Conservation (phyloP, 2,329 filamentous ascomycete genomes). For the Pseudocercospora eumusae region DNA sequence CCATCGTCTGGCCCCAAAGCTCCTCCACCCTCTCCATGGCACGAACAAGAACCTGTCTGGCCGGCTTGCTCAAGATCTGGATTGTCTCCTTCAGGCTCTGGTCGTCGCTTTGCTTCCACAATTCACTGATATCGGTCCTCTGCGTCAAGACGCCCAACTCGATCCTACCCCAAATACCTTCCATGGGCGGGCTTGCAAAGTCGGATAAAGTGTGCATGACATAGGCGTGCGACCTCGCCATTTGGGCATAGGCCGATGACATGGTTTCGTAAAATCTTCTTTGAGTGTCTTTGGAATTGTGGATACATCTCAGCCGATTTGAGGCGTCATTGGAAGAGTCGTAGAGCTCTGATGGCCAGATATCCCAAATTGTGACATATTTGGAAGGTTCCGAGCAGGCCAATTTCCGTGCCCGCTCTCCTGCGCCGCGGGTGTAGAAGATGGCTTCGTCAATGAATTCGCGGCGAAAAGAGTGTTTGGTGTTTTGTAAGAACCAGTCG, state of each 20-base stretch:
- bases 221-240: neutral
- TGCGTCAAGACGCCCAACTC: constrained; percentile 2
- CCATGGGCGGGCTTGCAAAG: constrained; percentile 7
- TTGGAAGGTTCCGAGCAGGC: neutral
- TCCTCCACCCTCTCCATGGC: neutral
- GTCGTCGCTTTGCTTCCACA: constrained; percentile 1
- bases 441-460: constrained; percentile 5
- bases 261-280: constrained; percentile 5
- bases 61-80: neutral
- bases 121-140: neutral
- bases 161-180: constrained; percentile 7
- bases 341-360: constrained; percentile 9
- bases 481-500: constrained; percentile 7
- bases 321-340: neutral
- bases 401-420: neutral
- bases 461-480: neutral
- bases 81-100: neutral
- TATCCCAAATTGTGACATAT: constrained; percentile 11
- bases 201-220: constrained; percentile 5
- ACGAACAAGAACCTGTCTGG: neutral
- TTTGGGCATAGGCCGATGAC: constrained; percentile 5
- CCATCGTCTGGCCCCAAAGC: neutral
- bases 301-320: constrained; percentile 3
- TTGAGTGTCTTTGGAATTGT: neutral
- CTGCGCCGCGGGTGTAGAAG: constrained; percentile 10